phyloP scores from a whole-genome alignment of 2,329 filamentous ascomycete genomes.

The Diaporthe aspalathi region DNA sequence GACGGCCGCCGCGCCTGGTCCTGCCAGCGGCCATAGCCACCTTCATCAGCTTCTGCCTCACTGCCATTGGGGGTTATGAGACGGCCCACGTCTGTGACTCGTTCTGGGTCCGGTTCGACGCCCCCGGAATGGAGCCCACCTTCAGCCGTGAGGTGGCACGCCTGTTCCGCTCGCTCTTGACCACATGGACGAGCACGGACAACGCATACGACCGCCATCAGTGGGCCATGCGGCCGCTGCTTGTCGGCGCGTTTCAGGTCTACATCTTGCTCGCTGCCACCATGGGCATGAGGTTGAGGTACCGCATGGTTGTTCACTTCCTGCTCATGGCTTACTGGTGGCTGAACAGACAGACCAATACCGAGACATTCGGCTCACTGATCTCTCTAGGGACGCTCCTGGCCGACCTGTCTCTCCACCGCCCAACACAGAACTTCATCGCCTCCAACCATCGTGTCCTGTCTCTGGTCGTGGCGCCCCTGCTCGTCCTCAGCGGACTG shows the following conservation, averaged over 20 bases:
- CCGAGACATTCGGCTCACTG: constrained; percentile 66
- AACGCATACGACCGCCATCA: constrained; percentile 66
- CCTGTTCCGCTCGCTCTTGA: constrained; percentile 58
- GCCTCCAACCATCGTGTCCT: constrained; percentile 53
- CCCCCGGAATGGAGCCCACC: constrained; percentile 55
- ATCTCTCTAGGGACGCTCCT: constrained; percentile 63
- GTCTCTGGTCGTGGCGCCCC: constrained; percentile 46
- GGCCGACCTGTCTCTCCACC: constrained; percentile 61
- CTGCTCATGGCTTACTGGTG: constrained; percentile 62
- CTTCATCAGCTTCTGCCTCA: constrained; percentile 60
- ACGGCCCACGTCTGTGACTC: constrained; percentile 60
- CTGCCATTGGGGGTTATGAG: constrained; percentile 60
- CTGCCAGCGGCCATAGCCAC: constrained; percentile 64
- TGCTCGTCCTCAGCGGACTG: constrained; percentile 57
- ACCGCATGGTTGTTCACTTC: constrained; percentile 57
- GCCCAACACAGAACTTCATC: constrained; percentile 57
- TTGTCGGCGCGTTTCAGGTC: constrained; percentile 62
- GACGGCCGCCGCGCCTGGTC: constrained; percentile 62
- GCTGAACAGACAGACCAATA: constrained; percentile 56
- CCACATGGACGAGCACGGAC: constrained; percentile 61
- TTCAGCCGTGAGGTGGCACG: constrained; percentile 57
- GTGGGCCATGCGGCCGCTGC: constrained; percentile 63
- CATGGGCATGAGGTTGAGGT: constrained; percentile 60
- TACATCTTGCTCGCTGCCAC: constrained; percentile 60
- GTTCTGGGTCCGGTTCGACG: constrained; percentile 63